Base-by-base conservation (phyloP, 2,329 filamentous ascomycete genomes). In the Phaeosphaeria sp. region DNA sequence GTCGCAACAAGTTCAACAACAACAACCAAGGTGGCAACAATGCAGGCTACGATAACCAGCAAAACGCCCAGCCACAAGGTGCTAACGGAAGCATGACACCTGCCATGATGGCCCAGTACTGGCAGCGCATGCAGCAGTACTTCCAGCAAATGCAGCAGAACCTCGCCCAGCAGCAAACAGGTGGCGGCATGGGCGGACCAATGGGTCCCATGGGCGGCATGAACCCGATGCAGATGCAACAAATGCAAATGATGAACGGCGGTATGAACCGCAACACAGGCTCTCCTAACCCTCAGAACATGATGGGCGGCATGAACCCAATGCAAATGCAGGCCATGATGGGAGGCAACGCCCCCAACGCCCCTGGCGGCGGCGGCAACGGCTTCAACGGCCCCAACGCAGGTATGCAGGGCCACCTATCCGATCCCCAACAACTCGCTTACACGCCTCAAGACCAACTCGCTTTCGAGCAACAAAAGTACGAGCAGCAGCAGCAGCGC, bases 61-160 rank as follows among this genome's bases (percentile, higher is more conserved):
- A 78, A 44, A 77, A 78, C 58, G 78, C 80, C 58, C 78, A 77
- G 50, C 80, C 81, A 55, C 74, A 75, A 59, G 70, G 65, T 33
- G 77, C 74, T 55, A 72, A 66, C 49, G 69, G 59, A 27, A 89
- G 90, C 62, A 96, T 98, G 91, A 96, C 91, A 20, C 94, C 94
- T 0, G 93, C 97, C 72, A 89, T 96, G 83, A 97, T 98, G 93
- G 95, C 95, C 2, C 93, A 97, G 77, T 97, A 98, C 80, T 96
- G 95, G 88, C 92, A 97, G 77, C 88, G 93, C 48, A 98, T 99
- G 94, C 95, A 99, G 78, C 92, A 97, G 76, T 97, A 96, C 79
- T 96, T 97, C 78, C 84, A 89, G 56, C 89, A 97, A 85, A 95
- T 97, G 92, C 93, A 96, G 78, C 91, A 94, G 71, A 90, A 95